Conservation (phyloP, 2,329 filamentous ascomycete genomes). For the Cadophora luteo-olivacea region DNA sequence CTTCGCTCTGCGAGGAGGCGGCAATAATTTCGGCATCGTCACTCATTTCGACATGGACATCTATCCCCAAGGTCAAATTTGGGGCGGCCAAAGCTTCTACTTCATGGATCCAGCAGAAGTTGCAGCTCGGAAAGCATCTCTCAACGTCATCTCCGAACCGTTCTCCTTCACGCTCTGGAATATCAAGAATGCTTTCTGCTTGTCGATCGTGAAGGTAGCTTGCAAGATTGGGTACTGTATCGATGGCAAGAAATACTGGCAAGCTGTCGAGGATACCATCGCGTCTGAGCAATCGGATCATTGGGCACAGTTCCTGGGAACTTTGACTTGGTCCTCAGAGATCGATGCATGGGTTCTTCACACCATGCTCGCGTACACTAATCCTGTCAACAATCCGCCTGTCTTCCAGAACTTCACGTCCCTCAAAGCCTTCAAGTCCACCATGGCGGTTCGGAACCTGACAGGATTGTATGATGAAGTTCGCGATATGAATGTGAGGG, state of each 20-base stretch:
- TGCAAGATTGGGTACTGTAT: conserved; percentile 14
- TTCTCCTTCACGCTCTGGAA: not conserved
- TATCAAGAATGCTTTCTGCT: not conserved
- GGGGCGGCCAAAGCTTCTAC: conserved; percentile 20
- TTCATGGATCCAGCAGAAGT: conserved; percentile 1
- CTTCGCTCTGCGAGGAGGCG: conserved; percentile 41
- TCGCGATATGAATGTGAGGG: conserved; percentile 11
- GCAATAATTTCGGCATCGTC: conserved; percentile 31
- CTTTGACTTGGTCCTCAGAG: not conserved
- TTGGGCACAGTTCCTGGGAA: conserved; percentile 4
- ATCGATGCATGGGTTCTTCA: conserved; percentile 10
- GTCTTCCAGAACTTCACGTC: not conserved
- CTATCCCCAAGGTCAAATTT: conserved; percentile 21
- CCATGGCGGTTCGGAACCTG: conserved; percentile 10
- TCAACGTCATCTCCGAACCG: not conserved
- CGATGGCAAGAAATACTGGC: not conserved
- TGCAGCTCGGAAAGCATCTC: not conserved
- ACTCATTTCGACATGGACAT: conserved; percentile 50
- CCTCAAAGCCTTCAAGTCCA: not conserved
- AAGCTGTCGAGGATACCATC: conserved; percentile 3
- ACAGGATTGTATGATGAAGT: conserved; percentile 17
- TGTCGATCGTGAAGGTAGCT: not conserved
- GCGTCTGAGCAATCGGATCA: conserved; percentile 12
- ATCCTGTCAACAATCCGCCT: not conserved
- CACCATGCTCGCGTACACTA: conserved; percentile 4